A percentile compares a stretch with the other conserved stretches of the same genome.
phyloP scores from a whole-genome alignment of 2,329 filamentous ascomycete species.

The Aureobasidium sp. region DNA sequence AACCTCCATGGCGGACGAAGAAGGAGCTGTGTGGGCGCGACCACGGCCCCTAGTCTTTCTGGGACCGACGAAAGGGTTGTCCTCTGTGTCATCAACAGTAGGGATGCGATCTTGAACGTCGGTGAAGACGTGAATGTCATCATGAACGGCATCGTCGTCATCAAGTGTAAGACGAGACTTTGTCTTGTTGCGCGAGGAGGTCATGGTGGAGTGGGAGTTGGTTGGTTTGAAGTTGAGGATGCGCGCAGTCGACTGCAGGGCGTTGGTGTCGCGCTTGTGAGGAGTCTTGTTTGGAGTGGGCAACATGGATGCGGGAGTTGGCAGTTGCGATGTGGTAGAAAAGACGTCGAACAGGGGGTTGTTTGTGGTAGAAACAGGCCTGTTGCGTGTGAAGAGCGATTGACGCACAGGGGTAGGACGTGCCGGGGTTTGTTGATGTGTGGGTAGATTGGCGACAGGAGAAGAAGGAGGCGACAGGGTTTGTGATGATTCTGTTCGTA shows the following conservation, averaged over 20 bases:
- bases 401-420: conserved; percentile 7
- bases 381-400: conserved; percentile 10
- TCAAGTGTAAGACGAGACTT: conserved; percentile 29
- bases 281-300: conserved; percentile 75
- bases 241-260: conserved; percentile 45
- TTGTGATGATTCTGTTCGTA: conserved; percentile 36
- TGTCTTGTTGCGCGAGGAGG: conserved; percentile 48
- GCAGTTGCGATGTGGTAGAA: conserved; percentile 1
- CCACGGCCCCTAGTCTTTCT: conserved; percentile 33
- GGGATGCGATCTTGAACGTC: conserved; percentile 72
- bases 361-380: neutral
- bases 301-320: conserved; percentile 45
- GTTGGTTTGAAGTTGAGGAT: conserved; percentile 49
- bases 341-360: neutral
- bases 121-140: conserved; percentile 62
- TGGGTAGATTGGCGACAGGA: conserved; percentile 19
- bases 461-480: conserved; percentile 37
- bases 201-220: conserved; percentile 52
- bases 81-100: conserved; percentile 54
- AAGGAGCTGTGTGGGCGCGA: conserved; percentile 37
- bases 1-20: conserved; percentile 48
- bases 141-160: conserved; percentile 17
- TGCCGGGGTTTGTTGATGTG: conserved; percentile 5
- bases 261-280: conserved; percentile 48
- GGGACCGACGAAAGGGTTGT: conserved; percentile 65